Evolutionary conservation across 176 grass and related monocot species (phyloP).

Genomic region (Oryza meridionalis): DNA sequence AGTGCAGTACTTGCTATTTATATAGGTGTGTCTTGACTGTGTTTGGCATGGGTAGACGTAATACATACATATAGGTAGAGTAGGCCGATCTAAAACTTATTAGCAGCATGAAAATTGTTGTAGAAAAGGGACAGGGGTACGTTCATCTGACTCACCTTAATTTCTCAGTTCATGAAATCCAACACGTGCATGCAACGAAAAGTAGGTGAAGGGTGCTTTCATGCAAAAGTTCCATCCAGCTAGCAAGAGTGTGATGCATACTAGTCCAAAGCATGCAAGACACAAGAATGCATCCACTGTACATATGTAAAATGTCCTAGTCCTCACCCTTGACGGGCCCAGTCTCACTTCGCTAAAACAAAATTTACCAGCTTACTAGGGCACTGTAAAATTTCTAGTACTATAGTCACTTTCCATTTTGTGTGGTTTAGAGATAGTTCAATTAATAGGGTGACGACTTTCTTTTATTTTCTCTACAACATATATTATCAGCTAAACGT

Average conservation of each 20-base stretch:
- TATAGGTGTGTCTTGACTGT: neutral
- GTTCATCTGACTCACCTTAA: neutral
- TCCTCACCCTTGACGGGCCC: neutral
- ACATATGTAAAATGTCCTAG: conserved; percentile 14
- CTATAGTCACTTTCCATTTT: neutral
- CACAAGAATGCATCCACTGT: neutral
- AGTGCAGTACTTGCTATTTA: neutral
- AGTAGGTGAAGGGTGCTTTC: conserved; percentile 39
- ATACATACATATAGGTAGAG: neutral
- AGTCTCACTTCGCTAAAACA: neutral
- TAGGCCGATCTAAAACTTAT: neutral
- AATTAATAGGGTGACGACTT: too few relatives aligned
- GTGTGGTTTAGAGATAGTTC: too few relatives aligned
- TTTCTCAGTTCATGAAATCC: neutral
- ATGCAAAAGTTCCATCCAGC: conserved; percentile 19
- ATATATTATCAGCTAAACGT: too few relatives aligned
- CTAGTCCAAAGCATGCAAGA: neutral
- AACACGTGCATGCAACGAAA: conserved; percentile 38
- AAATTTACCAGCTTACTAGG: neutral
- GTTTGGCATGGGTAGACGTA: neutral
- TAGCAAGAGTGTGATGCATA: neutral
- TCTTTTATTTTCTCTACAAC: too few relatives aligned
- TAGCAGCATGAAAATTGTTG: neutral
- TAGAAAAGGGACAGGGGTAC: neutral
- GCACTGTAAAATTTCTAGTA: neutral